phyloP scores from a whole-genome alignment of 129 eudicot species.

The Apium graveolens region DNA sequence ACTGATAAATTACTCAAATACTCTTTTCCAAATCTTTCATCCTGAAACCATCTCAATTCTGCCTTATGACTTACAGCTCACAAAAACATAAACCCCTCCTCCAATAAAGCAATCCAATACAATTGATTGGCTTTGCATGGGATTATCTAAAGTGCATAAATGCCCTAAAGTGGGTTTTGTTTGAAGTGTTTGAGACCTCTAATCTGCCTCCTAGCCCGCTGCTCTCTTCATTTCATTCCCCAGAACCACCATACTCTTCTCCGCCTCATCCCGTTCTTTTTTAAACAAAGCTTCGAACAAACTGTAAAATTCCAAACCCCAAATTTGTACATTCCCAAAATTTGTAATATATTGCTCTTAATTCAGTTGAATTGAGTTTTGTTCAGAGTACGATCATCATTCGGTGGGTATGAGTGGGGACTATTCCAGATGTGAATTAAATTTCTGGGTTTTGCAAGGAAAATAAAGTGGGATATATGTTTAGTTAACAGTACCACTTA shows the following conservation, averaged over 20 bases:
- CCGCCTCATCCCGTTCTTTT: not conserved
- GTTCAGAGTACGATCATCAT: not conserved
- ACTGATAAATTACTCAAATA: not conserved
- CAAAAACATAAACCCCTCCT: no score
- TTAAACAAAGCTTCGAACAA: not conserved
- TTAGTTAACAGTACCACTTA: not conserved
- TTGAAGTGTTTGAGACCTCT: not conserved
- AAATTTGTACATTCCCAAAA: not conserved
- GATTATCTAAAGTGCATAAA: not conserved
- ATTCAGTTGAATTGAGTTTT: not conserved
- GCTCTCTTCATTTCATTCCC: not conserved
- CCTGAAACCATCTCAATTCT: not conserved
- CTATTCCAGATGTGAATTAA: not conserved
- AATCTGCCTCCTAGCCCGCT: not conserved
- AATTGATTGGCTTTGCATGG: not conserved
- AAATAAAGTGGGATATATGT: not conserved
- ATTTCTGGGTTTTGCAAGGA: not conserved
- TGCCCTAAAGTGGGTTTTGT: not conserved
- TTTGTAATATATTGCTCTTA: not conserved
- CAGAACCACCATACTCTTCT: not conserved
- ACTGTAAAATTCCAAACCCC: not conserved
- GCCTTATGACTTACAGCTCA: not conserved
- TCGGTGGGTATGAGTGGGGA: not conserved
- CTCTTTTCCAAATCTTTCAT: not conserved
- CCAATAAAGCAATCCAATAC: not conserved